These are phyloP conservation scores for Fonsecaea monophora DNA, from an alignment of 2,329 filamentous ascomycete genomes.

Conservation along the genomic window DNA sequence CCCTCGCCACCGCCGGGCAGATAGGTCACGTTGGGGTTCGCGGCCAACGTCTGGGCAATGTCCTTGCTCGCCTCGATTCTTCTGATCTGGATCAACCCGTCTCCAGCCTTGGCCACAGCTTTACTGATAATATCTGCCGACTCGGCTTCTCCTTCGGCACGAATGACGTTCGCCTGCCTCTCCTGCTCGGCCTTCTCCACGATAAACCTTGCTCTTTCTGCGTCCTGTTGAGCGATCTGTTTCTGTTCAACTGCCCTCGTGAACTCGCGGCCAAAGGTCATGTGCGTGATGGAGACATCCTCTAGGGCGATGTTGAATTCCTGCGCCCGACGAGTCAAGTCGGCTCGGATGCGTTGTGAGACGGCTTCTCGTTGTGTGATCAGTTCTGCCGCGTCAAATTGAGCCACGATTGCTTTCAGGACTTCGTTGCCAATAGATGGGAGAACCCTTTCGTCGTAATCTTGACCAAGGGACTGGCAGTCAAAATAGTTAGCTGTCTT, in stretches of 20 bases:
- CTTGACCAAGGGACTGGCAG: slow-evolving; percentile 85
- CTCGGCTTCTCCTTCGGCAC: slow-evolving; percentile 97
- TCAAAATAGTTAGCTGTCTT: slow-evolving; percentile 14
- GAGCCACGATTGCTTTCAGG: slow-evolving; percentile 95
- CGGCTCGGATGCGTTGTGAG: slow-evolving; percentile 88
- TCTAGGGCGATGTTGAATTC: slow-evolving; percentile 99
- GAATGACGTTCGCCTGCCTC: slow-evolving; percentile 96
- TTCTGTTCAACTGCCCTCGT: slow-evolving; percentile 99
- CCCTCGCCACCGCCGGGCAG: slow-evolving; percentile 72
- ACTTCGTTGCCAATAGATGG: slow-evolving; percentile 99
- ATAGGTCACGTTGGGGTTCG: slow-evolving; percentile 95
- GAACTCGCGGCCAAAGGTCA: slow-evolving; percentile 99
- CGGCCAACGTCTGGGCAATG: slow-evolving; percentile 86
- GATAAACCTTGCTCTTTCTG: slow-evolving; percentile 95
- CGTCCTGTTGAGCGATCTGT: slow-evolving; percentile 99
- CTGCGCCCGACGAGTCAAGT: slow-evolving; percentile 87
- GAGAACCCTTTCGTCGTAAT: slow-evolving; percentile 98
- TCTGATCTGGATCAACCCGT: slow-evolving; percentile 93
- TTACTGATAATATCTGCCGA: slow-evolving; percentile 93
- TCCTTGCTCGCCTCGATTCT: slow-evolving; percentile 97
- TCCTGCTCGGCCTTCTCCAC: slow-evolving; percentile 99
- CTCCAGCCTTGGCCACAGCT: slow-evolving; percentile 90
- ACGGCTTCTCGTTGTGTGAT: slow-evolving; percentile 99
- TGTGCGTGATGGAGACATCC: slow-evolving; percentile 99
- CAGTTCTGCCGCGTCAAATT: slow-evolving; percentile 97